A percentile compares a stretch with the other conserved stretches of the same genome.
Conservation (phyloP, 306 rosid species). For the Cucurbita pepo region DNA sequence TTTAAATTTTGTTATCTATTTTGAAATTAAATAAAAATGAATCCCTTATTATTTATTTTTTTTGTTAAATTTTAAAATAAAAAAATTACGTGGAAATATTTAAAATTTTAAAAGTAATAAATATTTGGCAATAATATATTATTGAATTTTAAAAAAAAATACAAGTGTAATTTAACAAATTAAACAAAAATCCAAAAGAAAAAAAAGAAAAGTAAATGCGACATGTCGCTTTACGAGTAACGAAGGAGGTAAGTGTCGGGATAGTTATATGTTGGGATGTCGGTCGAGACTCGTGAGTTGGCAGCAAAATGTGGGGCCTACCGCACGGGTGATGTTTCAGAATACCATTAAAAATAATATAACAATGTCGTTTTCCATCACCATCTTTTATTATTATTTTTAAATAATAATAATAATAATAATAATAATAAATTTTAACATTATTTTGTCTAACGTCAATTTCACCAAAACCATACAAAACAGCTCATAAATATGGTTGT, state of each 20-base stretch:
- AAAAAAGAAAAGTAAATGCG: background rate
- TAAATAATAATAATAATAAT: background rate
- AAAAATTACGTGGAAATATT: no score
- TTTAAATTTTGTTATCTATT: no score
- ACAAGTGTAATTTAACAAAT: background rate
- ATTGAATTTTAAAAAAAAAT: no score
- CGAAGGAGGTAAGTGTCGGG: background rate
- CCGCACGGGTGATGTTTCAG: constrained; percentile 4
- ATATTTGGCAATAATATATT: no score
- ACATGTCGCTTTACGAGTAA: constrained; percentile 1
- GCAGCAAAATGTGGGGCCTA: background rate
- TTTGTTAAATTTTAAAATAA: no score
- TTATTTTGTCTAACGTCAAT: background rate
- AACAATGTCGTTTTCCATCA: background rate
- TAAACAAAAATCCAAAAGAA: background rate
- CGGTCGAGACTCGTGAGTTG: constrained; percentile 5
- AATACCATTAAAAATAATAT: background rate
- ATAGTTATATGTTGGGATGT: constrained; percentile 12
- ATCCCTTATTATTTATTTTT: no score
- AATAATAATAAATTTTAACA: background rate
- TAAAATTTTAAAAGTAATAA: no score
- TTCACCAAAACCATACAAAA: background rate
- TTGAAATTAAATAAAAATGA: no score
- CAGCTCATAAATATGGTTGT: background rate
- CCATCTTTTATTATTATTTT: background rate